A percentile compares a stretch with the other conserved stretches of the same genome.
Conservation (phyloP, 768 basidiomycete species). For the Agaricus subrufescens region DNA sequence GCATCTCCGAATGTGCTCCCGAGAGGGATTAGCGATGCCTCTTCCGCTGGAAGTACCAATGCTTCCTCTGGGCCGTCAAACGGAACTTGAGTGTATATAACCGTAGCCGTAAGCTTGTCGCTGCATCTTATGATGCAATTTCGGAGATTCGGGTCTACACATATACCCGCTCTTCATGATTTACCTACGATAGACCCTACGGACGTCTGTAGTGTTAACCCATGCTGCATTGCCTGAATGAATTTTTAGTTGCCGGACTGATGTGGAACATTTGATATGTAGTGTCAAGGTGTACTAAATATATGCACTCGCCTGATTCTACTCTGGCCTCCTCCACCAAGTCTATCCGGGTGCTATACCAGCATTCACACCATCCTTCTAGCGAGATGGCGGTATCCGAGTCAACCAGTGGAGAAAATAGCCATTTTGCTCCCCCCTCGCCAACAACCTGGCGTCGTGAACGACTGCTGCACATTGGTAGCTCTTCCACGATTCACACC, state of each 20-base stretch:
- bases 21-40: background rate
- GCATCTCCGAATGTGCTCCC: slow-evolving; percentile 5
- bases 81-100: background rate
- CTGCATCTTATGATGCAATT: background rate
- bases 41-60: background rate
- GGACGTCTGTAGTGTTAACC: too few species aligned
- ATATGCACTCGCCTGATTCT: background rate
- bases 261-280: too few species aligned
- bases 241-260: too few species aligned
- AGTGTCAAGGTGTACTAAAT: too few species aligned
- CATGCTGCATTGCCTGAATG: too few species aligned
- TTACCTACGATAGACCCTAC: too few species aligned
- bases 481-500: slow-evolving; percentile 14
- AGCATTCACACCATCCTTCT: background rate
- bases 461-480: slow-evolving; percentile 55
- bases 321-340: background rate
- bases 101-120: background rate
- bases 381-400: slow-evolving; percentile 1
- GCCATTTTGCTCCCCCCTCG: slow-evolving; percentile 32
- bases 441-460: slow-evolving; percentile 57
- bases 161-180: too few species aligned
- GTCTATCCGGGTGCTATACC: background rate
- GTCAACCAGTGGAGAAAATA: slow-evolving; percentile 24
- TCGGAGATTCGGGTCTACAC: too few species aligned
- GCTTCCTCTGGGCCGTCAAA: background rate